These are phyloP conservation scores for Breynia disticha DNA, from an alignment of 441 rosid genomes.

Conservation along the genomic window DNA sequence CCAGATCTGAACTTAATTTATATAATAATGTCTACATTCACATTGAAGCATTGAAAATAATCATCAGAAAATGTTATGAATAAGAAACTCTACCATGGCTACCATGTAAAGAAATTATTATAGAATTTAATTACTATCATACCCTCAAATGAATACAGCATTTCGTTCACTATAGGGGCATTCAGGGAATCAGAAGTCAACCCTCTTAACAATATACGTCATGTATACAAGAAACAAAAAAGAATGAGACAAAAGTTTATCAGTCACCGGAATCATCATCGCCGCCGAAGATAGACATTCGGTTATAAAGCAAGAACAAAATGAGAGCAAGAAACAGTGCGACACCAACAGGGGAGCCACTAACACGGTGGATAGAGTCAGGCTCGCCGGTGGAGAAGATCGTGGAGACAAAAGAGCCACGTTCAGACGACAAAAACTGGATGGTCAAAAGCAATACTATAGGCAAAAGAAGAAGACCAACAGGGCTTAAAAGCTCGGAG, in stretches of 20 bases:
- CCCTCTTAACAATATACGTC: neutral
- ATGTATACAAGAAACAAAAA: constrained; percentile 7
- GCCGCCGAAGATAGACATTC: constrained; percentile 76
- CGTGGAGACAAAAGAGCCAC: constrained; percentile 50
- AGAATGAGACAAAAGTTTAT: constrained; percentile 8
- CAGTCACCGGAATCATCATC: constrained; percentile 52
- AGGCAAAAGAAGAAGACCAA: constrained; percentile 78
- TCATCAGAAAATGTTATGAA: neutral
- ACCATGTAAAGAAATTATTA: neutral
- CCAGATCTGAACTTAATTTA: neutral
- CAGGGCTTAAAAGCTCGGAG: constrained; percentile 67
- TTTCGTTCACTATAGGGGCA: neutral
- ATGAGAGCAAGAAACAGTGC: constrained; percentile 54
- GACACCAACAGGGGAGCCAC: constrained; percentile 84
- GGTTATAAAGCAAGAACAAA: constrained; percentile 60
- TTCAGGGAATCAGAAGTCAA: neutral
- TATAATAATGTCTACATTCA: neutral
- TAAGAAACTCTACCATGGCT: neutral
- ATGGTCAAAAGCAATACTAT: constrained; percentile 64
- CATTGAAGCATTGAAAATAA: neutral
- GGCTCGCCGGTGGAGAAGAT: constrained; percentile 73
- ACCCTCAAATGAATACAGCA: constrained; percentile 3
- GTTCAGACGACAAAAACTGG: constrained; percentile 87
- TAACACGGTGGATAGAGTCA: constrained; percentile 64
- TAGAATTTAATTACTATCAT: constrained; percentile 6